phyloP scores from a whole-genome alignment of 176 grass and related monocot species.

The Oryza nivara region DNA sequence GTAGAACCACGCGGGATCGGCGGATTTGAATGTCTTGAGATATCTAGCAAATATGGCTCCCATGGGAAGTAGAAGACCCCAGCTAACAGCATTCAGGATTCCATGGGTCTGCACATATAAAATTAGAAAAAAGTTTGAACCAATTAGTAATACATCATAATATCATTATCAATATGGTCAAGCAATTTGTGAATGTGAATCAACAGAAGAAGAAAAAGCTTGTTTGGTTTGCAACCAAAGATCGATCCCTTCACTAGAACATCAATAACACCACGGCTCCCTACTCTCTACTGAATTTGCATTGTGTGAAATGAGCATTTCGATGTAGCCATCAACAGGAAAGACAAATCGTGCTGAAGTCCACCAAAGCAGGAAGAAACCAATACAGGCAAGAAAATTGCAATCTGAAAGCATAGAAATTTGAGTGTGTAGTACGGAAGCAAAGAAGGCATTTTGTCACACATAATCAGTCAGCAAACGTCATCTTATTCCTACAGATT shows the following conservation, averaged over 20 bases:
- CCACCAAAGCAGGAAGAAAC: conserved; percentile 26
- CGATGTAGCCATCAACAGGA: conserved; percentile 3
- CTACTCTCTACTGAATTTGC: neutral
- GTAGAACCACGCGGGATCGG: conserved; percentile 85
- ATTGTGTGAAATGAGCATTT: neutral
- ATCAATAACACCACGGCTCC: neutral
- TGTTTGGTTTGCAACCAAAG: neutral
- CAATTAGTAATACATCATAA: neutral
- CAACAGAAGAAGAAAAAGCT: neutral
- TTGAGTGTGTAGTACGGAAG: conserved; percentile 19
- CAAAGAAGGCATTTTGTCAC: neutral
- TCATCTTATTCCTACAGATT: neutral
- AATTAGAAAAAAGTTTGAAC: neutral
- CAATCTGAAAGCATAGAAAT: neutral
- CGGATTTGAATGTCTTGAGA: conserved; percentile 73
- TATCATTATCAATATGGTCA: neutral
- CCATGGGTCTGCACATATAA: conserved; percentile 64
- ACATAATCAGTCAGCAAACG: conserved; percentile 23
- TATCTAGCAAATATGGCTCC: conserved; percentile 78
- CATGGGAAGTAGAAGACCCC: conserved; percentile 79
- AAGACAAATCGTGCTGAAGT: conserved; percentile 1
- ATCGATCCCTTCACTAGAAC: neutral
- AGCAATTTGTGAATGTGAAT: neutral
- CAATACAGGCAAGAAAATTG: conserved; percentile 13
- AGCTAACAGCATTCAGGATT: conserved; percentile 78